These are phyloP conservation scores for Hypoxylon sp. DNA, from an alignment of 2,329 filamentous ascomycete genomes.

Conservation along the genomic window DNA sequence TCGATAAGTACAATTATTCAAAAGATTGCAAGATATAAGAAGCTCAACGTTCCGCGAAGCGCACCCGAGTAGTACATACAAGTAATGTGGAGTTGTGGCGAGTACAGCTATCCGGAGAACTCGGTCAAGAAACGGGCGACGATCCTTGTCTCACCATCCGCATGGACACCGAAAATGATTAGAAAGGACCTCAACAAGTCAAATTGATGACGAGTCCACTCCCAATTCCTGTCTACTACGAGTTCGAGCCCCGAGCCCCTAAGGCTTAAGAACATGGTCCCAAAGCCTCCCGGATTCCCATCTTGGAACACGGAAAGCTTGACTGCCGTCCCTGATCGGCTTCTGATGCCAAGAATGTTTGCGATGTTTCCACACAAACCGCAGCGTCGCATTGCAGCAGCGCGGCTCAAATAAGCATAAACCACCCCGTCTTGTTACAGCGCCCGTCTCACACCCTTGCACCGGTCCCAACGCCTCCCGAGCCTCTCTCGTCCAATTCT, in stretches of 20 bases:
- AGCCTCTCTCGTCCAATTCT: constrained; percentile 35
- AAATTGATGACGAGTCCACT: constrained; percentile 17
- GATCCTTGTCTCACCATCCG: constrained; percentile 29
- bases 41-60: too few species aligned
- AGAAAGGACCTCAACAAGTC: constrained; percentile 8
- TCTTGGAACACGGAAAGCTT: constrained; percentile 45
- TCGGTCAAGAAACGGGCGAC: constrained; percentile 9
- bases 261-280: constrained; percentile 3
- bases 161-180: constrained; percentile 10
- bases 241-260: constrained; percentile 10
- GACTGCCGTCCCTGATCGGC: constrained; percentile 44
- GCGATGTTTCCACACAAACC: constrained; percentile 28
- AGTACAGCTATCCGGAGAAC: background rate
- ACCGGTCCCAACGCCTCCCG: constrained; percentile 34
- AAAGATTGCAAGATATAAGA: too few species aligned
- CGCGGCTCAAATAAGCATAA: constrained; percentile 43
- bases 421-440: constrained; percentile 48
- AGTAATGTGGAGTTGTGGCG: background rate
- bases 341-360: constrained; percentile 43
- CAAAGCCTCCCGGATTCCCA: constrained; percentile 27
- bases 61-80: too few species aligned
- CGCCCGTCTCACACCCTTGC: constrained; percentile 51
- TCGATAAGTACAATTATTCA: too few species aligned
- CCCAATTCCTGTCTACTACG: background rate
- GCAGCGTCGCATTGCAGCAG: constrained; percentile 37